Percentiles rank a stretch among this genome's conserved stretches.
Conservation (phyloP, 1,284 basidiomycete genomes). For the Ceraceosorus bombacis region DNA sequence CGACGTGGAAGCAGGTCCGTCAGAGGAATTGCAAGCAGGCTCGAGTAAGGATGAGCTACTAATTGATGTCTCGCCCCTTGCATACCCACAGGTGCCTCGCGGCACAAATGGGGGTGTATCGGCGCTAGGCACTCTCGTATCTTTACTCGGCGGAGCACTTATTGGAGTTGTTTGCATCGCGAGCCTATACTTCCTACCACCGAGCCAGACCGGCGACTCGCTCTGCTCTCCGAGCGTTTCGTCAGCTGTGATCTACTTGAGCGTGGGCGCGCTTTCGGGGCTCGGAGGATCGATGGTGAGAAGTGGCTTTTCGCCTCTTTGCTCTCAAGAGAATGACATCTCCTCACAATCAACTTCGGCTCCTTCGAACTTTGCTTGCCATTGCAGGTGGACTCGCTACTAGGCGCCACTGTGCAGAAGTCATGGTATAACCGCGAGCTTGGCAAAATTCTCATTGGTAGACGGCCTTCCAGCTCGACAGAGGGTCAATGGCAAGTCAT, state of each 20-base stretch:
- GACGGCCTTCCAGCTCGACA: constrained; percentile 16
- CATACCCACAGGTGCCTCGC: constrained; percentile 76
- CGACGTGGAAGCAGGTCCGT: constrained; percentile 11
- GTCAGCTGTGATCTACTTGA: too few species aligned
- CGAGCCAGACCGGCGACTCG: too few species aligned
- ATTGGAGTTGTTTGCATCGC: constrained; percentile 19
- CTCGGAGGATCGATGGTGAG: too few species aligned
- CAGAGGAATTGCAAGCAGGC: constrained; percentile 37
- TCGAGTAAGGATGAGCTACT: constrained; percentile 49
- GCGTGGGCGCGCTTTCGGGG: too few species aligned
- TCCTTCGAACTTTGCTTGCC: too few species aligned
- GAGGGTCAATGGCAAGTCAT: constrained; percentile 24
- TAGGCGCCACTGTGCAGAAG: constrained; percentile 79
- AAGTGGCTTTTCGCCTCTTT: too few species aligned
- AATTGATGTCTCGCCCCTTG: constrained; percentile 55
- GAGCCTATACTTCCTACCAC: neutral
- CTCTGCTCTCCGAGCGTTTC: too few species aligned
- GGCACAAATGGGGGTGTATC: constrained; percentile 89
- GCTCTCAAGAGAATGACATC: too few species aligned
- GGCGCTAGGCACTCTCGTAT: constrained; percentile 64
- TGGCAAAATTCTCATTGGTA: constrained; percentile 57
- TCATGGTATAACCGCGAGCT: constrained; percentile 65
- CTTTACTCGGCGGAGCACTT: constrained; percentile 61
- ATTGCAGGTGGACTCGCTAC: constrained; percentile 59
- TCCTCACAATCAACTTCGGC: too few species aligned